These are phyloP conservation scores for Harrya chromipes DNA, from an alignment of 768 basidiomycete genomes.

Conservation along the genomic window DNA sequence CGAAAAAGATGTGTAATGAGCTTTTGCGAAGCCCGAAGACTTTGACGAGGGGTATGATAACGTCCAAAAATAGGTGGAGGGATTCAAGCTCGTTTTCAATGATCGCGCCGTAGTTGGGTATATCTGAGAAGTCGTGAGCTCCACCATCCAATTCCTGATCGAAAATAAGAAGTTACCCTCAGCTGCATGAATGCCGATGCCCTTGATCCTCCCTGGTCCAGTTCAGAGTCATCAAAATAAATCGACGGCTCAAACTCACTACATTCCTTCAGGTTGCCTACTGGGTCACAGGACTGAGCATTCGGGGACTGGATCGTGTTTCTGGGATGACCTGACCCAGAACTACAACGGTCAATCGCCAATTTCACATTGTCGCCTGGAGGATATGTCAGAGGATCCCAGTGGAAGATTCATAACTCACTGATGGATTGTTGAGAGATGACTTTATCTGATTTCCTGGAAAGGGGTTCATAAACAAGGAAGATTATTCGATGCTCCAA, in stretches of 20 bases:
- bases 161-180: slow-evolving; percentile 40
- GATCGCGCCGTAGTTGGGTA: slow-evolving; percentile 44
- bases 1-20: slow-evolving; percentile 82
- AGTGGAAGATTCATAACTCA: too few species aligned
- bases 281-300: slow-evolving; percentile 72
- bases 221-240: neutral
- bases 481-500: too few species aligned
- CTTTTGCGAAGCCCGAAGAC: slow-evolving; percentile 68
- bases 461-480: too few species aligned
- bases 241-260: slow-evolving; percentile 36
- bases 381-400: neutral
- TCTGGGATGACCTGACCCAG: slow-evolving; percentile 60
- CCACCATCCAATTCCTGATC: neutral
- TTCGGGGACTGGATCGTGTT: slow-evolving; percentile 59
- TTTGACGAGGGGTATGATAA: slow-evolving; percentile 59
- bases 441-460: too few species aligned
- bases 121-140: slow-evolving; percentile 4
- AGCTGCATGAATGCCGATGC: slow-evolving; percentile 55
- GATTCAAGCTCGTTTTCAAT: slow-evolving; percentile 48
- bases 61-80: slow-evolving; percentile 63
- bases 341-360: slow-evolving; percentile 64
- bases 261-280: slow-evolving; percentile 50
- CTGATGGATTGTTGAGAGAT: too few species aligned
- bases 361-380: slow-evolving; percentile 56
- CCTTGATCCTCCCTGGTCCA: slow-evolving; percentile 48